Base-by-base conservation (phyloP, 768 basidiomycete species). In the Rhodotorula kratochvilovae region DNA sequence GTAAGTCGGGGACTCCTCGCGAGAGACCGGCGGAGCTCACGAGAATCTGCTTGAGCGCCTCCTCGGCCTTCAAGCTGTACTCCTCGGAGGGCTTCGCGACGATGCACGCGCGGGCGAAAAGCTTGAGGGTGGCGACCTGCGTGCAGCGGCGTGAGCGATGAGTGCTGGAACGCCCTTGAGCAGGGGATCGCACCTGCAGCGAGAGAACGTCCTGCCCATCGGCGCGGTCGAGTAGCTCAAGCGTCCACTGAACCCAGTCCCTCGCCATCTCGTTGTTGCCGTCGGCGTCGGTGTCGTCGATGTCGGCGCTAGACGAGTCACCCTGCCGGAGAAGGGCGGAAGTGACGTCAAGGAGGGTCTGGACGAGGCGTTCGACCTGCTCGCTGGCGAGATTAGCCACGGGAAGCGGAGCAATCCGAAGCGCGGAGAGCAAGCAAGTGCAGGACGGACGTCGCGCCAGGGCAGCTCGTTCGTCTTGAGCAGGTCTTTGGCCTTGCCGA, bases 81-180 rank as follows among this genome's bases (percentile, higher is more conserved):
- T 35, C 11, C 31, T 17, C 25, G 21, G 12, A 4, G 2, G 33
- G 1, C 33, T 31, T 55, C 16, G 54, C 45, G 27, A 42, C 54
- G 59, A 67, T 15, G 29, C 61, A 67, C 5, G 53, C 59, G 15
- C 61, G 43, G 6, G 36, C 67, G 7, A 68, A 59, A 3, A 35
- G 35, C 6, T 54, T 46, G 33, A 68, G 67, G 8, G 60, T 25
- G 8, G 25, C 31, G 43, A 56, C 15, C 67, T 68, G 58, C 5
- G 2, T 27, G 2, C 2, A 31, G 17, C 21, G 19, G 21, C 3
- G 25, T 36, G 13, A 33, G 16, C 27, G 1, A 29, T 15, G 17
- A n/a, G 15, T 8, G 6, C 12, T 4, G 2, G 10, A n/a, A n/a
- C n/a, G n/a, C n/a, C n/a, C n/a, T n/a, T n/a, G 36, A 12, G 21